Conservation (phyloP, 169 alveolate species). For the Hepatocystis sp. region DNA sequence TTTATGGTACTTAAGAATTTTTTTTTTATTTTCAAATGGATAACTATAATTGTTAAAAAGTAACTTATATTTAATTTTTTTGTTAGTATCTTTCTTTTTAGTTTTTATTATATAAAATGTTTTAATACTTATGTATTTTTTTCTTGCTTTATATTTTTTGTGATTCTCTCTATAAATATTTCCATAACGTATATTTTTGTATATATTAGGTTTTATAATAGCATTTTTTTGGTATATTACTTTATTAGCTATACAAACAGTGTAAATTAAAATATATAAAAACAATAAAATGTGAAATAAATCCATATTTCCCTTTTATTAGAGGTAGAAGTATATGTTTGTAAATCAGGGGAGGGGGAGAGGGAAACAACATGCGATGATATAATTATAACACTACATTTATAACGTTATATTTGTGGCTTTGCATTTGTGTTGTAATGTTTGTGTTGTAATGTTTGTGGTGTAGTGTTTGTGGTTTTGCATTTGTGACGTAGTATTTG, state of each 20-base stretch:
- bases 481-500: too few species aligned
- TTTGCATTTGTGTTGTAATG: too few species aligned
- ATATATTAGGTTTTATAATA: neutral
- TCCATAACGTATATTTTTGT: neutral
- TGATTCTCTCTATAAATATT: neutral
- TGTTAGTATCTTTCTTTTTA: constrained; percentile 14
- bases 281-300: constrained; percentile 10
- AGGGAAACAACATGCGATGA: too few species aligned
- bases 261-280: constrained; percentile 4
- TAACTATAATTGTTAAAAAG: constrained; percentile 6
- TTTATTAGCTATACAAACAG: constrained; percentile 9
- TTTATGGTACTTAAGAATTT: neutral
- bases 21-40: neutral
- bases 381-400: too few species aligned
- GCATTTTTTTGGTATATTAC: neutral
- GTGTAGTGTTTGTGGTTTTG: too few species aligned
- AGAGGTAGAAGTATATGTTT: too few species aligned
- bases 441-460: too few species aligned
- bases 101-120: neutral
- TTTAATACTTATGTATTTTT: neutral
- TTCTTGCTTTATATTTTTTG: constrained; percentile 3
- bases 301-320: constrained; percentile 12
- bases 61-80: constrained; percentile 4
- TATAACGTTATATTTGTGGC: too few species aligned
- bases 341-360: too few species aligned